A percentile compares a stretch with the other conserved stretches of the same genome.
Conservation (phyloP, 2,329 filamentous ascomycete genomes). For the Cladorrhinum sp. region DNA sequence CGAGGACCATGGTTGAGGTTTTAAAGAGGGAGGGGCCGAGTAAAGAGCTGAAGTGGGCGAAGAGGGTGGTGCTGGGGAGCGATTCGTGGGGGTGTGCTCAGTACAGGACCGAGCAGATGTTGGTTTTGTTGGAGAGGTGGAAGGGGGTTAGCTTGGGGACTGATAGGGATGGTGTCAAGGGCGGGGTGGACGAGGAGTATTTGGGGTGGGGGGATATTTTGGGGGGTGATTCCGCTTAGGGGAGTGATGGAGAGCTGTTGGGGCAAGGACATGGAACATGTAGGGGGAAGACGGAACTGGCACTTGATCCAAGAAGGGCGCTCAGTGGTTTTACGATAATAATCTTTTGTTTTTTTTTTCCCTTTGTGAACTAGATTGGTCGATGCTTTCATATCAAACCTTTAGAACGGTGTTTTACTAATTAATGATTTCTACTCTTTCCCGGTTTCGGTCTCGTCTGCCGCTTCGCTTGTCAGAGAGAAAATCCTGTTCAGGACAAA, state of each 20-base stretch:
- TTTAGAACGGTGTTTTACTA: neutral
- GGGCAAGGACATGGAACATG: too few relatives aligned
- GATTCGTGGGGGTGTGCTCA: conserved; percentile 29
- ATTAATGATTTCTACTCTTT: neutral
- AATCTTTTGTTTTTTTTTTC: too few relatives aligned
- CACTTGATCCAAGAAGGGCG: too few relatives aligned
- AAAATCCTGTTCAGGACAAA: neutral
- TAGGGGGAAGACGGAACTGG: too few relatives aligned
- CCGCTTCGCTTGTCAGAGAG: neutral
- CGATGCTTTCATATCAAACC: neutral
- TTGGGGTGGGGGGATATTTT: neutral
- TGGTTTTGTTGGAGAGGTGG: conserved; percentile 26
- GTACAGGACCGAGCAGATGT: conserved; percentile 26
- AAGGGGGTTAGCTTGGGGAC: conserved; percentile 23
- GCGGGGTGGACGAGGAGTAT: neutral
- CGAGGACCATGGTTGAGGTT: conserved; percentile 28
- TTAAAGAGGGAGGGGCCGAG: conserved; percentile 29
- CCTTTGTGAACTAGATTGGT: too few relatives aligned
- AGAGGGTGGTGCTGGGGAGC: conserved; percentile 32
- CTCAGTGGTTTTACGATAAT: too few relatives aligned
- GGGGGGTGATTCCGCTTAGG: neutral
- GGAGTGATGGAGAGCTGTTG: too few relatives aligned
- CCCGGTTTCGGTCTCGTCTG: neutral
- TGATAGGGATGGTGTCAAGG: conserved; percentile 12
- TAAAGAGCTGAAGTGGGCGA: conserved; percentile 24